phyloP scores from a whole-genome alignment of 768 basidiomycete genomes.

The Piloderma croceum region DNA sequence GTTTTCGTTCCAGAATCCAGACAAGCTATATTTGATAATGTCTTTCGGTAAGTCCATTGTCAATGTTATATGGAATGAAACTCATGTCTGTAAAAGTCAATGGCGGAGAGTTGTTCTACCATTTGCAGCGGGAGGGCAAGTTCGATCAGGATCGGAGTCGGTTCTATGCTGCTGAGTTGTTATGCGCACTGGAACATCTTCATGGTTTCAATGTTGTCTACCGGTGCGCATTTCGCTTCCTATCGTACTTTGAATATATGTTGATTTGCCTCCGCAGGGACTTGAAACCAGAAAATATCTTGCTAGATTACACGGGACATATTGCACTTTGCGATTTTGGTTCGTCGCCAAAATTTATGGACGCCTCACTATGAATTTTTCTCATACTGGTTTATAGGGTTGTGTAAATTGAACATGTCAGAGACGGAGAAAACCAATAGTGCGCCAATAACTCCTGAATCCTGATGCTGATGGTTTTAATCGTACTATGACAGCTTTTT shows the following conservation, averaged over 20 bases:
- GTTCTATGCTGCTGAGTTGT: slow-evolving; percentile 96
- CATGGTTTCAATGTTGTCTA: slow-evolving; percentile 99
- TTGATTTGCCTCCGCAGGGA: slow-evolving; percentile 46
- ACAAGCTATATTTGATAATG: slow-evolving; percentile 96
- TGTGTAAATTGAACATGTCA: slow-evolving; percentile 95
- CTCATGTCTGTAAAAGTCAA: slow-evolving; percentile 53
- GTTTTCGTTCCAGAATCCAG: slow-evolving; percentile 97
- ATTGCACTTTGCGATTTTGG: slow-evolving; percentile 98
- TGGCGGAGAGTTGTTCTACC: slow-evolving; percentile 96
- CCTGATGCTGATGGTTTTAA: slow-evolving; percentile 7
- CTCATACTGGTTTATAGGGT: slow-evolving; percentile 35
- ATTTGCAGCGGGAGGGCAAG: slow-evolving; percentile 92
- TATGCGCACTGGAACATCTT: slow-evolving; percentile 91
- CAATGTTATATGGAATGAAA: not conserved
- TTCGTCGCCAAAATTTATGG: slow-evolving; percentile 15
- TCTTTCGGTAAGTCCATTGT: slow-evolving; percentile 65
- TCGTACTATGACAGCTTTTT: slow-evolving; percentile 62
- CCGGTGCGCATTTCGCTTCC: slow-evolving; percentile 47
- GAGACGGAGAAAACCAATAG: slow-evolving; percentile 97
- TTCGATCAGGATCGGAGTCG: slow-evolving; percentile 91
- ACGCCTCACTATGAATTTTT: not conserved
- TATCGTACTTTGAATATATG: not conserved
- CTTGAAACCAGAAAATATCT: slow-evolving; percentile 96
- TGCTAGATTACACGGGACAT: slow-evolving; percentile 95
- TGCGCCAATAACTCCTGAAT: slow-evolving; percentile 30